phyloP scores from a whole-genome alignment of 169 alveolate species.

The Eimeria necatrix region DNA sequence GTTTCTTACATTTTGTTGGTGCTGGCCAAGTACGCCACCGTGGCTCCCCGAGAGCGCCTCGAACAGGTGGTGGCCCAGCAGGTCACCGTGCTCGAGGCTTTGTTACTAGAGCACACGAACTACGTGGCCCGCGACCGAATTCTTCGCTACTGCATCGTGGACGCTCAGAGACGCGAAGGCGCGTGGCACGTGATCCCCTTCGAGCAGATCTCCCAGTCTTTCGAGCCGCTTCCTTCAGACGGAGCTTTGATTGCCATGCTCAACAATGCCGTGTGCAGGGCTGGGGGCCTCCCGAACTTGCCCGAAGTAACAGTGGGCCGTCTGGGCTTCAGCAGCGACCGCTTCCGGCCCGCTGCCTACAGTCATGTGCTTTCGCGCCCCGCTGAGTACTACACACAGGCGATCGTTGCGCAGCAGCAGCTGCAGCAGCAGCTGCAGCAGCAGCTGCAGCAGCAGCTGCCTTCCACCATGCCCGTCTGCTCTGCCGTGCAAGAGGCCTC shows the following conservation, averaged over 20 bases:
- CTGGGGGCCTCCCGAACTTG: background rate
- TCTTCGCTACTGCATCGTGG: background rate
- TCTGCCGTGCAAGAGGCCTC: background rate
- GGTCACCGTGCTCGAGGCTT: background rate
- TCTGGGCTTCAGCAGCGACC: too few relatives aligned
- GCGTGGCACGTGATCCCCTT: background rate
- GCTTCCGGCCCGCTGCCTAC: too few relatives aligned
- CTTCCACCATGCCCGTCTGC: background rate
- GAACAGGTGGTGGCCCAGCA: background rate
- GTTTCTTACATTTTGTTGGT: background rate
- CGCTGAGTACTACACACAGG: background rate
- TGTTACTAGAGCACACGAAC: background rate
- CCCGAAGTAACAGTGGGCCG: too few relatives aligned
- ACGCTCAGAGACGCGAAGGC: background rate
- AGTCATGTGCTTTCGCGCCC: too few relatives aligned
- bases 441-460: background rate
- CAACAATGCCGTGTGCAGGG: background rate
- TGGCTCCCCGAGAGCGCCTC: background rate
- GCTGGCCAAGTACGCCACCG: background rate
- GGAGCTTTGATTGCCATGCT: background rate
- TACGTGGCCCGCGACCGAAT: background rate
- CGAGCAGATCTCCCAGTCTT: background rate
- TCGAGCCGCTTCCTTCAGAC: background rate
- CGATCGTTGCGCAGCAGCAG: too few relatives aligned
- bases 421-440: background rate